Percentiles rank a stretch among this genome's conserved stretches.
phyloP scores from a whole-genome alignment of 805 yeast species.

The Lipomyces mesembrius region DNA sequence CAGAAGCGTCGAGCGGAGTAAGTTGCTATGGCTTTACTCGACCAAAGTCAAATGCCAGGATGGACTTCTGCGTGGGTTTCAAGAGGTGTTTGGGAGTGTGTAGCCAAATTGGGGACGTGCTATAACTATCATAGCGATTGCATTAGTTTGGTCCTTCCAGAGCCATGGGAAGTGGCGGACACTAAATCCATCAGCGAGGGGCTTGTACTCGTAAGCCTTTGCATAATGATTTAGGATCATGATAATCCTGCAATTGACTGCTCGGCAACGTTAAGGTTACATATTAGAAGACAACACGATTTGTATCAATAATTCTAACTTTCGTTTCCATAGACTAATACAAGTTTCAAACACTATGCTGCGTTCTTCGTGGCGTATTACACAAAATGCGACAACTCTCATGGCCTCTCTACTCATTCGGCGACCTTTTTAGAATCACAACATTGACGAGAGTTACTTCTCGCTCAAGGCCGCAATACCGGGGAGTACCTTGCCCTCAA shows the following conservation, averaged over 20 bases:
- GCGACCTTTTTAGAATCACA: conserved; percentile 22
- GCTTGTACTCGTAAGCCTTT: too few species aligned
- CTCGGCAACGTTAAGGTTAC: too few species aligned
- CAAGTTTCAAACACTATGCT: not conserved
- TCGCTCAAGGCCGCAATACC: conserved; percentile 93
- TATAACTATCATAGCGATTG: too few species aligned
- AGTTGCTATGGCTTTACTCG: not conserved
- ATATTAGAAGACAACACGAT: not conserved
- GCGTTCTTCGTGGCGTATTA: not conserved
- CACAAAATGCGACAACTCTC: not conserved
- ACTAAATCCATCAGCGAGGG: too few species aligned
- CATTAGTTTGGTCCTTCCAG: too few species aligned
- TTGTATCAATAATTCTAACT: not conserved
- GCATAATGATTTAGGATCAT: too few species aligned
- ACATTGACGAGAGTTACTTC: conserved; percentile 49
- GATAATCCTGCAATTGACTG: too few species aligned
- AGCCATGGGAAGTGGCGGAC: too few species aligned
- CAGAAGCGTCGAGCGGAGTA: not conserved
- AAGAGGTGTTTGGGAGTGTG: too few species aligned
- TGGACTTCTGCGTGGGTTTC: not conserved
- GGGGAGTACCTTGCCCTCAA: conserved; percentile 98
- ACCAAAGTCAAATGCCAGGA: not conserved
- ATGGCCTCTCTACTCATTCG: too few species aligned
- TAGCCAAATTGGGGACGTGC: too few species aligned
- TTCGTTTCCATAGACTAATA: not conserved